Percentiles rank a stretch among this genome's conserved stretches.
Conservation (phyloP, 2,329 filamentous ascomycete genomes). For the Colletotrichum brevisporum region DNA sequence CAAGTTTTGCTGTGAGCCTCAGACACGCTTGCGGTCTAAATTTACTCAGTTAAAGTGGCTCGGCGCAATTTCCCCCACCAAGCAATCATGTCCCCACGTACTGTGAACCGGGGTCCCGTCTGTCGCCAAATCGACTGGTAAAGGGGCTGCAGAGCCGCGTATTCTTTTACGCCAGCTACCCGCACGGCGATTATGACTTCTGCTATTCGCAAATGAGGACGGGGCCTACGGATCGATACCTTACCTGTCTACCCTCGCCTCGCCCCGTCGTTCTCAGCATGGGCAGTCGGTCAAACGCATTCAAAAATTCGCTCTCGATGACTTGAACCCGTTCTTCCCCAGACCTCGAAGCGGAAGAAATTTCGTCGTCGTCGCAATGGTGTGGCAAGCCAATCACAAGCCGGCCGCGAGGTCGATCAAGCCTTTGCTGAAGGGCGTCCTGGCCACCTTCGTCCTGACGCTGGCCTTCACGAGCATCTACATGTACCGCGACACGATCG, state of each 20-base stretch:
- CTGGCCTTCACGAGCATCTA: conserved; percentile 38
- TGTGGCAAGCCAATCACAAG: conserved; percentile 32
- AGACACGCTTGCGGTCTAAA: conserved; percentile 20
- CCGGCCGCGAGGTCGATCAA: conserved; percentile 27
- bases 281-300: conserved; percentile 3
- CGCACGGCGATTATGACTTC: conserved; percentile 13
- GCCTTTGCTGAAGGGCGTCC: conserved; percentile 30
- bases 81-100: conserved; percentile 31
- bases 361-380: conserved; percentile 22
- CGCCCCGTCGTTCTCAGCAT: conserved; percentile 13
- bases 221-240: conserved; percentile 1
- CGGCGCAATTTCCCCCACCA: conserved; percentile 34
- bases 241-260: not conserved
- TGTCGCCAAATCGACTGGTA: conserved; percentile 24
- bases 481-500: conserved; percentile 41
- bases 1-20: not conserved
- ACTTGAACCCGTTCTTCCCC: conserved; percentile 17
- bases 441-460: conserved; percentile 28
- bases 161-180: conserved; percentile 14
- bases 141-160: conserved; percentile 35
- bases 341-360: conserved; percentile 3
- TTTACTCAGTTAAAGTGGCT: conserved; percentile 29
- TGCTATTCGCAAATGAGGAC: not conserved
- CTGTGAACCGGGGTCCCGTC: conserved; percentile 27
- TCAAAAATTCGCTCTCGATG: not conserved